Conservation (phyloP, 1,139 yeast genomes). For the Scheffersomyces stambukii region DNA sequence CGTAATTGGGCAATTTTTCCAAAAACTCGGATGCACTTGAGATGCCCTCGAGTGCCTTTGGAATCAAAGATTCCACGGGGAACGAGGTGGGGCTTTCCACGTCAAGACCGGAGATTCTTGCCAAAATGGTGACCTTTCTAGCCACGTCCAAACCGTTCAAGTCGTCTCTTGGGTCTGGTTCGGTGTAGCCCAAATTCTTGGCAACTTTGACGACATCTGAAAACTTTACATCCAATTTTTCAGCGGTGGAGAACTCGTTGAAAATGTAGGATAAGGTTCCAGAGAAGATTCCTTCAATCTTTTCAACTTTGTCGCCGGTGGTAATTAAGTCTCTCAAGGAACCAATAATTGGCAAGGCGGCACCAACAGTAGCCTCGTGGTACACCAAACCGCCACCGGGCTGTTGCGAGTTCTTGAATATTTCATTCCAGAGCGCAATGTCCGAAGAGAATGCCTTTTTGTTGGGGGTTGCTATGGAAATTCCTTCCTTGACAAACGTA, state of each 20-base stretch:
- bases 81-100: conserved; percentile 93
- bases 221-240: conserved; percentile 58
- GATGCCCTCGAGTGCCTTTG: conserved; percentile 75
- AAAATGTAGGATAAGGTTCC: conserved; percentile 96
- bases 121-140: conserved; percentile 92
- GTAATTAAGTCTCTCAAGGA: conserved; percentile 81
- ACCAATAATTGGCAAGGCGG: conserved; percentile 91
- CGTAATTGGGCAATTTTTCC: conserved; percentile 76
- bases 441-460: conserved; percentile 94
- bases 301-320: conserved; percentile 89
- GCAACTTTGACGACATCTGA: conserved; percentile 89
- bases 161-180: conserved; percentile 99
- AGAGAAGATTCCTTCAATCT: conserved; percentile 92
- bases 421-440: conserved; percentile 67
- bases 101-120: conserved; percentile 83
- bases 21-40: conserved; percentile 73
- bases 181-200: conserved; percentile 90
- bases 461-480: conserved; percentile 96
- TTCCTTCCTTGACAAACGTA: conserved; percentile 64
- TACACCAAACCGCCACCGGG: conserved; percentile 74
- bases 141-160: conserved; percentile 97
- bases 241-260: conserved; percentile 80
- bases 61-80: conserved; percentile 92
- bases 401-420: conserved; percentile 44
- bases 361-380: conserved; percentile 99